Percentiles rank a stretch among this genome's conserved stretches.
Evolutionary conservation across 2,329 filamentous ascomycete genomes (phyloP).

Genomic region (Zymoseptoria brevis): DNA sequence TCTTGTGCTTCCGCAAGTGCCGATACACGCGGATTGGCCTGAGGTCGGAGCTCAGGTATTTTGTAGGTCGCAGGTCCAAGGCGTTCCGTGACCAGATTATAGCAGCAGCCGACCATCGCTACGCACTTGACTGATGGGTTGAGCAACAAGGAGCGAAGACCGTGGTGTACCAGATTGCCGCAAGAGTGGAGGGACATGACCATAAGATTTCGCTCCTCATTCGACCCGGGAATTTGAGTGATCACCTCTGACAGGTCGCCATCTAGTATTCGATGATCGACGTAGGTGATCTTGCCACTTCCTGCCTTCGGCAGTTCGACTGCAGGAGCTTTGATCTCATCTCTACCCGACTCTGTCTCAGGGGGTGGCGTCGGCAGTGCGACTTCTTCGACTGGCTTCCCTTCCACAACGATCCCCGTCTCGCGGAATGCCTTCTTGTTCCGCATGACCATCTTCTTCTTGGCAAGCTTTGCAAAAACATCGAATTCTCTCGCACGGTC

Average conservation of each 20-base stretch:
- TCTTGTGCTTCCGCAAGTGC: slow-evolving; percentile 67
- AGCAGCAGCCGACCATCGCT: slow-evolving; percentile 95
- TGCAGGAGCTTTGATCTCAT: slow-evolving; percentile 6
- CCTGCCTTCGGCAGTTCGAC: slow-evolving; percentile 31
- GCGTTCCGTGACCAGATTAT: slow-evolving; percentile 89
- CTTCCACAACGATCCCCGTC: neutral
- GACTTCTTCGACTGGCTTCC: slow-evolving; percentile 10
- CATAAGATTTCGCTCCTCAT: slow-evolving; percentile 52
- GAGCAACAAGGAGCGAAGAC: slow-evolving; percentile 73
- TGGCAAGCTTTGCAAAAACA: slow-evolving; percentile 66
- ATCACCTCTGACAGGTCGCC: slow-evolving; percentile 64
- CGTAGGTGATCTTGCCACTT: slow-evolving; percentile 64
- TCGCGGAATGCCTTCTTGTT: slow-evolving; percentile 74
- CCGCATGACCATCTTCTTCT: slow-evolving; percentile 63
- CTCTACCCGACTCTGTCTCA: slow-evolving; percentile 4
- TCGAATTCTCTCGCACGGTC: slow-evolving; percentile 77
- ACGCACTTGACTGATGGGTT: slow-evolving; percentile 83
- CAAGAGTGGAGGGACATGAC: slow-evolving; percentile 95
- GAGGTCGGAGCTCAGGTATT: slow-evolving; percentile 63
- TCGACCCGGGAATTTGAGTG: slow-evolving; percentile 34
- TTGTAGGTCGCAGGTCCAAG: slow-evolving; percentile 83
- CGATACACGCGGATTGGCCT: slow-evolving; percentile 46
- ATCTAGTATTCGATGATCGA: slow-evolving; percentile 65
- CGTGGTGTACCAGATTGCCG: slow-evolving; percentile 93
- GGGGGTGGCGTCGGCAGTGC: slow-evolving; percentile 19